Percentiles rank a stretch among this genome's conserved stretches.
phyloP scores from a whole-genome alignment of 106 monocot genomes.

The Dioscorea dumetorum region DNA sequence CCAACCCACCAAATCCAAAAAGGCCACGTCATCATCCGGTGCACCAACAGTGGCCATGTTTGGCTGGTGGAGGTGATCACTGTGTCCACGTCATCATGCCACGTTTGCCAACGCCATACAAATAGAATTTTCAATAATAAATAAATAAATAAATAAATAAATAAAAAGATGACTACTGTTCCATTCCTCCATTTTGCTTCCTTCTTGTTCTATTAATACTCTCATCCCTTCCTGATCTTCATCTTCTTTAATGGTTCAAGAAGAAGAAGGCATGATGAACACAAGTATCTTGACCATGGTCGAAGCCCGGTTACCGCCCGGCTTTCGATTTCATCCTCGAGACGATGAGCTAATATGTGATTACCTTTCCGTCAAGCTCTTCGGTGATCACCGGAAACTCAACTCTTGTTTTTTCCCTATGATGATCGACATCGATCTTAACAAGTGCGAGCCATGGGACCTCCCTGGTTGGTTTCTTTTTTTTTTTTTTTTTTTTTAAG shows the following conservation, averaged over 20 bases:
- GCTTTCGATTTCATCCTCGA: conserved; percentile 68
- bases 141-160: too few relatives aligned
- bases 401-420: conserved; percentile 7
- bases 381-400: neutral
- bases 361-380: conserved; percentile 27
- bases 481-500: too few relatives aligned
- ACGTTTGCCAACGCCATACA: too few relatives aligned
- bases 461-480: conserved; percentile 36
- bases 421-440: conserved; percentile 54
- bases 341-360: conserved; percentile 72
- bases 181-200: neutral
- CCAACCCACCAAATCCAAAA: too few relatives aligned
- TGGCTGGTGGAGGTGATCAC: too few relatives aligned
- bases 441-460: conserved; percentile 70
- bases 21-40: too few relatives aligned
- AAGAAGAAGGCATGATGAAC: neutral
- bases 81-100: too few relatives aligned
- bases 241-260: neutral
- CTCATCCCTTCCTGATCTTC: neutral
- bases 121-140: too few relatives aligned
- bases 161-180: too few relatives aligned
- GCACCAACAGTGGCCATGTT: too few relatives aligned
- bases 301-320: conserved; percentile 50
- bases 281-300: conserved; percentile 61
- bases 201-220: neutral